Evolutionary conservation across 2,329 filamentous ascomycete species (phyloP), one percentile per base, ranked within the genome.

Genomic region (Lithohypha guttulata): DNA sequence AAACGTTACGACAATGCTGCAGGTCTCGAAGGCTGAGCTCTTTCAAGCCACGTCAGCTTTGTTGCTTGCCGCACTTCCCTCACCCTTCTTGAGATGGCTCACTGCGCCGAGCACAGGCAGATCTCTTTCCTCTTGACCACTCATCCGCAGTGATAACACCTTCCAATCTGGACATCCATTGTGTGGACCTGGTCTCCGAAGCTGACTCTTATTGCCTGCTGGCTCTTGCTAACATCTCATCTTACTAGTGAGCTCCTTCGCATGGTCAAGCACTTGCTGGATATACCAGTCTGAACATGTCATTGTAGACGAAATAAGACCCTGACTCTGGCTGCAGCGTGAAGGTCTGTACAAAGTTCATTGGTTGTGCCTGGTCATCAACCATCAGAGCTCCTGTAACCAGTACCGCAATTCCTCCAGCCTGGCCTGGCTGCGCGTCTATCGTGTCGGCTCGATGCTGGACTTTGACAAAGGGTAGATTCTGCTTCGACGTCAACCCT

Each of bases 261-360:
- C n/a, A n/a, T n/a, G n/a, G n/a, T n/a, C n/a, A n/a, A n/a, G n/a
- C n/a, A n/a, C n/a, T n/a, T n/a, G n/a, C n/a, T 17, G 53, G 48
- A 64, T 83, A 89, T 52, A 94, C 75, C 46, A 96, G 75, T 66
- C 84, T 84, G 78, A 96, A 96, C 60, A 96, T 67, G 62, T 96
- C 89, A 71, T 96, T 95, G 69, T 79, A 80, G 59, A 96, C 82
- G 61, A 76, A 95, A 70, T 81, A 94, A 64, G 71, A 77, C 53
- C 77, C 80, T 19, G 63, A 63, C 40, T 85, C 81, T 32, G 77
- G 79, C 50, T 77, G 63, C 47, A 96, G 79, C 63, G 93, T 82
- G 75, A 96, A 96, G 41, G 75, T 67, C 68, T 96, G 87, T 41
- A 79, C 79, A 67, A 87, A 98, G 73, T 76, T 86, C 81, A 95